Evolutionary conservation across 2,329 filamentous ascomycete species (phyloP), one percentile per base, ranked within the genome.

Genomic region (Clonostachys solani): DNA sequence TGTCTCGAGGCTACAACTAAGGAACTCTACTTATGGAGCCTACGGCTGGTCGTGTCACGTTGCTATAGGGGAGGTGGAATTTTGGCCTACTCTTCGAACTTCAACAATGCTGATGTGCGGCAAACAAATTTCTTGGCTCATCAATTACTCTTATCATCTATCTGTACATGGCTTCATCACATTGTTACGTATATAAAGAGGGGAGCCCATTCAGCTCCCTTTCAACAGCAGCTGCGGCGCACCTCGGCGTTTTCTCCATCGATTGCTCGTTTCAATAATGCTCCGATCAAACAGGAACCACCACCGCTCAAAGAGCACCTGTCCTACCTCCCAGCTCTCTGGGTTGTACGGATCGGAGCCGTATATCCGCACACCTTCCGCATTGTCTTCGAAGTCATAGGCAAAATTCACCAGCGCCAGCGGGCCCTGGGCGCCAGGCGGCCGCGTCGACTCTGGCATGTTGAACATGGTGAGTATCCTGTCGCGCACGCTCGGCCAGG

Each of bases 231-330:
- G 52, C 19, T 57, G 56, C 6, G 62, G 53, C 6, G 72, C 68
- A 1, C 78, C 79, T 46, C 77, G 68, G 46, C 70, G 55, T 45
- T 54, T 64, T 50, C 78, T 67, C 68, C 71, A 69, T 44, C 67
- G 62, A 59, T 83, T 82, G 55, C 77, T 79, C 45, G 68, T 69
- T 41, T 73, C 69, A n/a, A 83, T 60, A 15, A 82, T 69, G 12
- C 66, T 64, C 9, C 67, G 58, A 54, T 83, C 79, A 56, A 83
- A 76, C 35, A 79, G 60, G 61, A 80, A 83, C 78, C 78, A 84
- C 80, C 80, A 83, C 38, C 72, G 68, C 59, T 75, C 70, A 58
- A 81, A 82, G 18, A 82, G 60, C n/a, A 71, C 55, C 59, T 82
- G 77, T 2, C 79, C 78, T 12, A 83, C 68, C 58, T 84, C 80